Evolutionary conservation across 2,329 filamentous ascomycete genomes (phyloP).

Genomic region (Aspergillus tanneri): DNA sequence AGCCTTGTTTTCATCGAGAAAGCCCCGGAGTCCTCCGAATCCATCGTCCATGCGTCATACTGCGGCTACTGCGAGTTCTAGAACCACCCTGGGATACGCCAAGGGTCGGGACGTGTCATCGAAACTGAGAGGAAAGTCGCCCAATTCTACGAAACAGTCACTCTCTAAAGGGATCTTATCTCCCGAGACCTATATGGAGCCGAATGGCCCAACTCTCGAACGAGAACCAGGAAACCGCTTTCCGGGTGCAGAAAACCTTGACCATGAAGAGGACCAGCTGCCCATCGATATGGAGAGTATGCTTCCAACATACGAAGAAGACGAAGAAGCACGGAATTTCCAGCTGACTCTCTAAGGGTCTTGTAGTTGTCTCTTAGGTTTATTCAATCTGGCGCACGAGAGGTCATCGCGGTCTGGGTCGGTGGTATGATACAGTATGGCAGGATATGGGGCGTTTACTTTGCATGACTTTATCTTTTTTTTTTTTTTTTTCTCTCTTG

Average conservation of each 20-base stretch:
- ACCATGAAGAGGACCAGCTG: constrained; percentile 28
- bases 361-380: constrained; percentile 4
- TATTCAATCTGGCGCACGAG: neutral
- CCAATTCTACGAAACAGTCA: constrained; percentile 23
- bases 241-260: constrained; percentile 40
- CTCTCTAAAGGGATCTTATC: constrained; percentile 34
- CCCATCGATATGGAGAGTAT: constrained; percentile 26
- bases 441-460: constrained; percentile 10
- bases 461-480: neutral
- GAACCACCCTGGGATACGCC: constrained; percentile 80
- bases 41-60: constrained; percentile 57
- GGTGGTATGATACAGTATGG: neutral
- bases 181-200: constrained; percentile 44
- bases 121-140: constrained; percentile 28
- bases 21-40: constrained; percentile 50
- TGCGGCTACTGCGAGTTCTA: constrained; percentile 66
- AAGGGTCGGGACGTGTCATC: constrained; percentile 61
- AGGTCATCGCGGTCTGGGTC: neutral
- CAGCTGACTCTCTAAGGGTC: constrained; percentile 38
- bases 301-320: constrained; percentile 37
- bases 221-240: constrained; percentile 47
- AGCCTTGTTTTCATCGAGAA: constrained; percentile 36
- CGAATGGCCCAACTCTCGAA: constrained; percentile 43
- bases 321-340: constrained; percentile 41
- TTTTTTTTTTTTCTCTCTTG: constrained; percentile 1